Conservation (phyloP, 2,329 filamentous ascomycete species). For the Fusarium secorum region DNA sequence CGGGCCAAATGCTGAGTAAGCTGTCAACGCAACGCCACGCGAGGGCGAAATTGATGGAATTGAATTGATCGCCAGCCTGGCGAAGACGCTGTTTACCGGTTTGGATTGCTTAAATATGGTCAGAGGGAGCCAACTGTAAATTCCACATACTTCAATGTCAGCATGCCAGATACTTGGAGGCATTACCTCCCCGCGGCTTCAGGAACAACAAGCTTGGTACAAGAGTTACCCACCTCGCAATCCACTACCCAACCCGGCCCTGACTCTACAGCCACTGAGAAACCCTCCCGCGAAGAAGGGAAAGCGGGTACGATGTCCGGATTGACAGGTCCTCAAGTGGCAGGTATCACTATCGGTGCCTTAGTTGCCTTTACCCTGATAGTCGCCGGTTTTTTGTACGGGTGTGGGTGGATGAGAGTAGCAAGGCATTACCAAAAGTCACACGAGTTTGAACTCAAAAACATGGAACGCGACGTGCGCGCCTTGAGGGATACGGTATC, state of each 20-base stretch:
- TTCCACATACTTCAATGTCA: not conserved
- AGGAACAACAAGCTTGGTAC: not conserved
- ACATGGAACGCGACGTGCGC: not conserved
- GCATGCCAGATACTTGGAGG: not conserved
- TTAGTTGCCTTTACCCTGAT: not conserved
- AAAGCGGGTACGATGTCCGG: not conserved
- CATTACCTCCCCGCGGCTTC: not conserved
- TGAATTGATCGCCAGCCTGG: too few relatives aligned
- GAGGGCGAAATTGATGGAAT: too few relatives aligned
- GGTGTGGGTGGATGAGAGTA: not conserved
- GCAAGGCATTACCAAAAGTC: not conserved
- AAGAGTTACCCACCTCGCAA: not conserved
- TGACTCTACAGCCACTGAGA: not conserved
- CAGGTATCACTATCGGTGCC: not conserved
- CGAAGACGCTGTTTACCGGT: not conserved
- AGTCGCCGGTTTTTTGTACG: not conserved
- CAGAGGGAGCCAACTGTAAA: too few relatives aligned
- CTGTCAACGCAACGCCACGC: too few relatives aligned
- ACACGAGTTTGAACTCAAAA: not conserved
- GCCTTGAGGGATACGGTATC: not conserved
- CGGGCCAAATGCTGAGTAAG: too few relatives aligned
- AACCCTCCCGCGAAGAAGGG: fast-evolving
- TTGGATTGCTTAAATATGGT: too few relatives aligned
- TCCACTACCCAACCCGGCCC: not conserved
- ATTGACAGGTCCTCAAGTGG: not conserved